Conservation (phyloP, 2,329 filamentous ascomycete species). For the Podosphaera aphanis region DNA sequence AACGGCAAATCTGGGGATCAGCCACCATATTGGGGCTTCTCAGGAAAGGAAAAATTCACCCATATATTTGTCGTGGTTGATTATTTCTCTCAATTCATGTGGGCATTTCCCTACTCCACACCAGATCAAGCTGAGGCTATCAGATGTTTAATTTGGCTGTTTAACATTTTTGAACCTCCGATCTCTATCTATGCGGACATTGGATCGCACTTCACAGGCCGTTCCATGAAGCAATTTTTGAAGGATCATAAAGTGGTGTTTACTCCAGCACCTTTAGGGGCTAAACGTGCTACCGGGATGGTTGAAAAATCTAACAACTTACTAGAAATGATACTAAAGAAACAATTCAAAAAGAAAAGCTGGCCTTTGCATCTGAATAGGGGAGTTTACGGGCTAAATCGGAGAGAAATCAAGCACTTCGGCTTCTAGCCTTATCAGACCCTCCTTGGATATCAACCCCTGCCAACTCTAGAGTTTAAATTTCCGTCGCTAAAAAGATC, state of each 20-base stretch:
- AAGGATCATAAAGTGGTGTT: not conserved
- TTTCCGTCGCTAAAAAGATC: not conserved
- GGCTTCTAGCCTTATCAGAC: not conserved
- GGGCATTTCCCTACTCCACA: not conserved
- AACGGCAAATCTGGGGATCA: not conserved
- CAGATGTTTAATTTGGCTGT: not conserved
- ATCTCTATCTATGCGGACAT: not conserved
- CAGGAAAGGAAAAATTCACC: not conserved
- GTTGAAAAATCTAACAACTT: slow-evolving; percentile 1
- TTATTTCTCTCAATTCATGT: not conserved
- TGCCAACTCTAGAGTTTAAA: not conserved
- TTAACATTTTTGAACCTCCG: not conserved
- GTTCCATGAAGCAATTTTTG: not conserved
- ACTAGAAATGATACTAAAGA: not conserved
- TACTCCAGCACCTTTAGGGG: not conserved
- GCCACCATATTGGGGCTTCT: not conserved
- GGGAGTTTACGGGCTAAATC: not conserved
- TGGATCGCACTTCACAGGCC: not conserved
- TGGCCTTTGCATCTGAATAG: not conserved
- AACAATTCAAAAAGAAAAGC: not conserved
- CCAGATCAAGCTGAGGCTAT: not conserved
- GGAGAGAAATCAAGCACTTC: not conserved
- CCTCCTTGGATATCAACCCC: not conserved
- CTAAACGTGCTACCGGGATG: not conserved
- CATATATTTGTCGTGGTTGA: not conserved